Conservation (phyloP, 805 yeast species). For the Saturnispora silvae region DNA sequence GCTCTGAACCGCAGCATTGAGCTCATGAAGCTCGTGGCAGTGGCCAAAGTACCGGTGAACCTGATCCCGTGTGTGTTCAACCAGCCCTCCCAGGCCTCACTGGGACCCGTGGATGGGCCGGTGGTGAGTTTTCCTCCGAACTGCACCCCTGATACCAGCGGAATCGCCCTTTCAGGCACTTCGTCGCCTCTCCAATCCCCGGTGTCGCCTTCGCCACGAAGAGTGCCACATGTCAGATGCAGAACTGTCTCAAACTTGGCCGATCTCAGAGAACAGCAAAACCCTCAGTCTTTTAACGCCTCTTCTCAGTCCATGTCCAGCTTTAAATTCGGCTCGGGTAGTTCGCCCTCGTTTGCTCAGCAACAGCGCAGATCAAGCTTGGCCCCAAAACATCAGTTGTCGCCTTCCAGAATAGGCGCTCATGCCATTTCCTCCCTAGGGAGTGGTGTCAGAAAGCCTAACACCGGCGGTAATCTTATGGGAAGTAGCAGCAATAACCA, state of each 20-base stretch:
- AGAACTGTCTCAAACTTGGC: conserved; percentile 11
- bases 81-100: conserved; percentile 10
- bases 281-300: conserved; percentile 5
- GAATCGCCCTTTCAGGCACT: conserved; percentile 1
- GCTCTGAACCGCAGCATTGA: conserved; percentile 47
- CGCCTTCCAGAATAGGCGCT: conserved; percentile 68
- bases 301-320: conserved; percentile 15
- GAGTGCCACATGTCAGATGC: conserved; percentile 8
- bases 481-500: too few relatives aligned
- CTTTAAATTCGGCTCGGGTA: conserved; percentile 25
- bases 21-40: conserved; percentile 49
- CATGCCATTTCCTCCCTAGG: conserved; percentile 49
- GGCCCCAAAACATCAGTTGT: conserved; percentile 30
- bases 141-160: not conserved
- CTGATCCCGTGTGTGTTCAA: conserved; percentile 51
- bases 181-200: conserved; percentile 6
- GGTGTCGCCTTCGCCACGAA: conserved; percentile 9
- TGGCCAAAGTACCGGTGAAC: conserved; percentile 52
- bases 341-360: not conserved
- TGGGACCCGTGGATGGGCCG: conserved; percentile 4
- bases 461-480: too few relatives aligned
- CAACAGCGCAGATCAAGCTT: conserved; percentile 11
- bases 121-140: conserved; percentile 3
- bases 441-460: too few relatives aligned
- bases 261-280: conserved; percentile 7